Base-by-base conservation (phyloP, 2,329 filamentous ascomycete species). In the Phyllosticta citribraziliensis region DNA sequence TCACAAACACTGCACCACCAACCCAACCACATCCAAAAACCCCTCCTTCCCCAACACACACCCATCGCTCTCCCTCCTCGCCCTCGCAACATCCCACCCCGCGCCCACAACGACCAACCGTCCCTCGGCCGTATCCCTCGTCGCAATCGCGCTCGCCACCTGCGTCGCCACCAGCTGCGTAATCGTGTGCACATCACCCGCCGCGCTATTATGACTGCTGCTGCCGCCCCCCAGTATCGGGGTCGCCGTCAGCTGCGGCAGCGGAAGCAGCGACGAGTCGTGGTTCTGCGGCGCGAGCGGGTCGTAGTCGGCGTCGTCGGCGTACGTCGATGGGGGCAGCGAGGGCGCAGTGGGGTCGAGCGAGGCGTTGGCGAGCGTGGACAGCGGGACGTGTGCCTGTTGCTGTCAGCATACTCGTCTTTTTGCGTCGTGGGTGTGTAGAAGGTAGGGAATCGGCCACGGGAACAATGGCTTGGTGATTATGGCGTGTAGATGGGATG, bases 121-220 rank as follows among this genome's bases (percentile, higher is more conserved):
- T 64, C 77, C 79, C 70, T 88, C 85, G 53, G 78, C 75, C 5
- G 90, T 85, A 58, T 88, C 81, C 64, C 86, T 86, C 63, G 87
- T 84, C 19, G 86, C 81, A 63, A 99, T 82, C 50, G 88, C 84
- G 69, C 87, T 95, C 5, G 88, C 94, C 66, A 97, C 87, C 69
- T 97, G 93, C 52, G 89, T 89, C 2, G 92, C 92, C 69, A 95
- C 88, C 1, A 97, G 83, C 72, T 97, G 92, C 1, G 91, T 93
- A 5, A 95, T 74, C 0, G 88, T 89, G 70, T 97, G 40, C 40
- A 47, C 40, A n/a, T 47, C 40, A 2, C 91, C 52, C 91, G 83
- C 55, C 89, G 86, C 58, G 87, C 81, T 33, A 87, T 91, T 30
- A 30, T 30, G 27, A 30, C 40, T 47, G 8, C 40, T 47, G 40